Percentiles rank a stretch among this genome's conserved stretches.
Conservation (phyloP, 202 grass and related monocot genomes). For the Eragrostis tef region DNA sequence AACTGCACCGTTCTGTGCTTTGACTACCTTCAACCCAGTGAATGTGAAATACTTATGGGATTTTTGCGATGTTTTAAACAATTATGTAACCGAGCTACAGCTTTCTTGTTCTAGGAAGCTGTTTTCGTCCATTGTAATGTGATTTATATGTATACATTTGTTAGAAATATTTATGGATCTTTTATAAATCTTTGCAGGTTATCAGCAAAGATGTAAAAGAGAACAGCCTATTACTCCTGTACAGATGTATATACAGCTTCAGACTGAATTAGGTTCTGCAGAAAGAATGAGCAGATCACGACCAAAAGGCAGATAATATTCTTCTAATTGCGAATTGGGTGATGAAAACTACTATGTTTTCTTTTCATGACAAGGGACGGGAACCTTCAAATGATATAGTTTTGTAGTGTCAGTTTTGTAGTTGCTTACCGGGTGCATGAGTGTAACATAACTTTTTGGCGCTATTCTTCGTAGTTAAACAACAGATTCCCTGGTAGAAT, state of each 20-base stretch:
- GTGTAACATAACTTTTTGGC: constrained; percentile 46
- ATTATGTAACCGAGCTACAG: background rate
- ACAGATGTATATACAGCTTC: constrained; percentile 55
- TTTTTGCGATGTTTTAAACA: background rate
- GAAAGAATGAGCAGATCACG: constrained; percentile 18
- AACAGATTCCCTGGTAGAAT: constrained; percentile 31
- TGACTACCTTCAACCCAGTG: constrained; percentile 22
- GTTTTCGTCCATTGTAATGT: background rate
- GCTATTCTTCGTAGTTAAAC: constrained; percentile 26
- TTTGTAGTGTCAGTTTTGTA: constrained; percentile 35
- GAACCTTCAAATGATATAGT: constrained; percentile 23
- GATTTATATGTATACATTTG: background rate
- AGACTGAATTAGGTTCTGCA: constrained; percentile 40
- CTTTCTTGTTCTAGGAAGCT: constrained; percentile 18
- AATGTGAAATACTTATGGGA: background rate
- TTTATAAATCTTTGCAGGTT: constrained; percentile 39
- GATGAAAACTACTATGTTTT: constrained; percentile 20
- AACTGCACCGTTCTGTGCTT: background rate
- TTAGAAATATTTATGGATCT: constrained; percentile 30
- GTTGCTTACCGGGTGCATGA: constrained; percentile 28
- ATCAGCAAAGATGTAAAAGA: constrained; percentile 37
- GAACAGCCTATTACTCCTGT: constrained; percentile 39
- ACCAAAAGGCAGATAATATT: constrained; percentile 27
- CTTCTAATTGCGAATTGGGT: constrained; percentile 33
- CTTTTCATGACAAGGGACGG: constrained; percentile 12